These are phyloP conservation scores for Helianthus annuus DNA, from an alignment of 129 eudicot genomes.

Conservation along the genomic window HanXRQr2.0-SUNRISE NC_035437.2:3784346-3784845, in stretches of 20 bases:
- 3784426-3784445: neutral
- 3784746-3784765: constrained; percentile 1
- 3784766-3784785: constrained; percentile 67
- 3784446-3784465: neutral
- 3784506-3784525: constrained; percentile 55
- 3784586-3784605: constrained; percentile 48
- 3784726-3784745: neutral
- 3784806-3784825: constrained; percentile 65
- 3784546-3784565: constrained; percentile 62
- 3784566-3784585: constrained; percentile 55
- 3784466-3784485: constrained; percentile 68
- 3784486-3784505: constrained; percentile 53
- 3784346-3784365: constrained; percentile 62
- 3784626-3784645: constrained; percentile 41
- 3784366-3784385: constrained; percentile 58
- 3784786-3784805: constrained; percentile 56
- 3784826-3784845: constrained; percentile 69
- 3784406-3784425: neutral
- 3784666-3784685: constrained; percentile 77
- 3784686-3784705: neutral
- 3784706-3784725: neutral
- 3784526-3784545: constrained; percentile 66
- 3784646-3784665: constrained; percentile 74
- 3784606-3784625: constrained; percentile 36
- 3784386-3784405: neutral